These are phyloP conservation scores for Aspergillus versicolor DNA, from an alignment of 2,329 filamentous ascomycete genomes.

Conservation along the genomic window DNA sequence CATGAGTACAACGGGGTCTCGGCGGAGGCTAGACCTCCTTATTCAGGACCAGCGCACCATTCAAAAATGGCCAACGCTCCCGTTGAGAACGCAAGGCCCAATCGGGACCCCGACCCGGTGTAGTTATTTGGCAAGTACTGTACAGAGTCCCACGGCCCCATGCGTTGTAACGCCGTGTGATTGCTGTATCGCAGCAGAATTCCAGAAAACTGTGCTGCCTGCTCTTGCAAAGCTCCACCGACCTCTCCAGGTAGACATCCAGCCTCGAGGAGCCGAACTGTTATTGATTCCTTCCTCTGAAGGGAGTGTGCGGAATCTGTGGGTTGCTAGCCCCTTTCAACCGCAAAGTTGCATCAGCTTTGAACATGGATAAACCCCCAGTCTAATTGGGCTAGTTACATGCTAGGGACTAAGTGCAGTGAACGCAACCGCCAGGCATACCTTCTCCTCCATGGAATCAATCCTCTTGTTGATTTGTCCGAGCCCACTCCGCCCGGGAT, in stretches of 20 bases:
- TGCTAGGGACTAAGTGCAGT: neutral
- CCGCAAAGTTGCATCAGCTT: neutral
- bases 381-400: neutral
- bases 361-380: neutral
- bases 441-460: too few relatives aligned
- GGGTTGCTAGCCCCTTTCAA: neutral
- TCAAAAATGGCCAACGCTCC: neutral
- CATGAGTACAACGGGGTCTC: neutral
- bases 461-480: neutral
- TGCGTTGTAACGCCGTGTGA: neutral
- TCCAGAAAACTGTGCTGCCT: constrained; percentile 10
- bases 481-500: too few relatives aligned
- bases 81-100: neutral
- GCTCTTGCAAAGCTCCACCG: neutral
- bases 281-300: neutral
- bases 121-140: neutral
- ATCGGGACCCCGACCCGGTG: neutral
- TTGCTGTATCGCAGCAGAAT: neutral
- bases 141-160: neutral
- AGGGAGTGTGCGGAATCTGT: neutral
- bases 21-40: neutral
- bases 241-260: neutral
- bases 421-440: neutral
- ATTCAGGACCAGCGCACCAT: neutral
- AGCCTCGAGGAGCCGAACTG: neutral